Base-by-base conservation (phyloP, 2,329 filamentous ascomycete species). In the Fusarium longipes region DNA sequence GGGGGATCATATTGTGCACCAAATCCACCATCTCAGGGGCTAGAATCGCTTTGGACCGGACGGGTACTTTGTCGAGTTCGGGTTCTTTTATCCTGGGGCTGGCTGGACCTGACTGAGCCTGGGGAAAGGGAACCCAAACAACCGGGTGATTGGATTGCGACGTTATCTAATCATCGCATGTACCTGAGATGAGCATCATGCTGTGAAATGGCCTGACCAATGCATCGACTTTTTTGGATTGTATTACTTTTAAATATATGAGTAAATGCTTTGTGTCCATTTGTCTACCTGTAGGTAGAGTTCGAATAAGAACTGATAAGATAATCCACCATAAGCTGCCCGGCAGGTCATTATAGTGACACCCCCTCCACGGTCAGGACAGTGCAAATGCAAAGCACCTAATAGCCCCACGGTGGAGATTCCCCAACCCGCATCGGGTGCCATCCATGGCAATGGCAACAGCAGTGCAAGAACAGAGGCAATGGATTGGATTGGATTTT, bases 371-470 rank as follows among this genome's bases (percentile, higher is more conserved):
- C 39, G n/a, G 38, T 22, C 38, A 40, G 32, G 32, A 45, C 50
- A 33, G 39, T 45, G 47, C 20, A 61, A 38, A 40, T 54, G 49
- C 45, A 20, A 52, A 45, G 50, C 45, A 53, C 24, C 38, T 61
- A 33, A 58, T 48, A 33, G 60, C 47, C 44, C 61, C 62, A 68
- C 61, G 43, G 39, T 62, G 45, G 40, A 48, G 36, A 64, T 65
- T 49, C 63, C 68, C 67, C 70, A 71, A 68, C 65, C 68, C 56
- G 70, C 60, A 64, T 66, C 57, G 56, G 52, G 60, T 38, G 58
- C 57, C 52, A 42, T 60, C 50, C 50, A 53, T 53, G 39, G 50
- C 39, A 53, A 47, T 52, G 50, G 39, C 50, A 53, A 53, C 30
- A 33, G 50, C 42, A 53, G 40, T 17, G 17, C 45, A 48, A 22